phyloP scores from a whole-genome alignment of 495 filamentous ascomycete species.

The Xylaria sp. region DNA sequence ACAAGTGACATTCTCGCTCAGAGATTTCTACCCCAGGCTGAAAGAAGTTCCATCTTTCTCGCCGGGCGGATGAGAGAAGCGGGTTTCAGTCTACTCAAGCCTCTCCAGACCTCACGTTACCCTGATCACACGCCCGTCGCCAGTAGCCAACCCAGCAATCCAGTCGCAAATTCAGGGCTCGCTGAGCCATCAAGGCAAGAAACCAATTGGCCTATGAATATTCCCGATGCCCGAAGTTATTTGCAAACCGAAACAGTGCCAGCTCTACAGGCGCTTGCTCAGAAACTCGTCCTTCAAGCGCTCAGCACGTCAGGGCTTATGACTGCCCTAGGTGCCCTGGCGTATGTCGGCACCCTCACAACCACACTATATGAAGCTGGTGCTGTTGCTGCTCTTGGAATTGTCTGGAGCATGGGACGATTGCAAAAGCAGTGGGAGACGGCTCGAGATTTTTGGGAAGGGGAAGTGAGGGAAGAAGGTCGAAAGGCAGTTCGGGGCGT shows the following conservation, averaged over 20 bases:
- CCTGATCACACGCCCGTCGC: slow-evolving; percentile 16
- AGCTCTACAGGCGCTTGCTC: slow-evolving; percentile 78
- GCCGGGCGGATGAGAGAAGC: slow-evolving; percentile 81
- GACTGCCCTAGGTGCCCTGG: slow-evolving; percentile 68
- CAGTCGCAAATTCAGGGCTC: background rate
- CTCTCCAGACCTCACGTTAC: slow-evolving; percentile 21
- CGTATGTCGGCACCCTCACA: slow-evolving; percentile 66
- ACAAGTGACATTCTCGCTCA: slow-evolving; percentile 75
- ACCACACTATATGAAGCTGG: slow-evolving; percentile 74
- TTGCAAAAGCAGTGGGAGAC: slow-evolving; percentile 83
- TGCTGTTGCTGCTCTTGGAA: slow-evolving; percentile 78
- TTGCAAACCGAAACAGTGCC: slow-evolving; percentile 72
- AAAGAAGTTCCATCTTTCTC: slow-evolving; percentile 77
- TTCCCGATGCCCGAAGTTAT: slow-evolving; percentile 63
- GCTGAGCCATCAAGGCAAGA: slow-evolving; percentile 21
- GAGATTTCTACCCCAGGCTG: slow-evolving; percentile 76
- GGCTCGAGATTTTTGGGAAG: slow-evolving; percentile 74
- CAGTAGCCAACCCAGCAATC: background rate
- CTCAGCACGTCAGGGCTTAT: slow-evolving; percentile 68
- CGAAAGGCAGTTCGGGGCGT: slow-evolving; percentile 71
- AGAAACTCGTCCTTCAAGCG: slow-evolving; percentile 78
- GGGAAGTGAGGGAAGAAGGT: slow-evolving; percentile 79
- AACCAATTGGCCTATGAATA: slow-evolving; percentile 53
- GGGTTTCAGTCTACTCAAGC: slow-evolving; percentile 35
- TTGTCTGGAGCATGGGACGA: slow-evolving; percentile 73